Evolutionary conservation across 2,329 filamentous ascomycete species (phyloP).

Genomic region (Zasmidium cellare): DNA sequence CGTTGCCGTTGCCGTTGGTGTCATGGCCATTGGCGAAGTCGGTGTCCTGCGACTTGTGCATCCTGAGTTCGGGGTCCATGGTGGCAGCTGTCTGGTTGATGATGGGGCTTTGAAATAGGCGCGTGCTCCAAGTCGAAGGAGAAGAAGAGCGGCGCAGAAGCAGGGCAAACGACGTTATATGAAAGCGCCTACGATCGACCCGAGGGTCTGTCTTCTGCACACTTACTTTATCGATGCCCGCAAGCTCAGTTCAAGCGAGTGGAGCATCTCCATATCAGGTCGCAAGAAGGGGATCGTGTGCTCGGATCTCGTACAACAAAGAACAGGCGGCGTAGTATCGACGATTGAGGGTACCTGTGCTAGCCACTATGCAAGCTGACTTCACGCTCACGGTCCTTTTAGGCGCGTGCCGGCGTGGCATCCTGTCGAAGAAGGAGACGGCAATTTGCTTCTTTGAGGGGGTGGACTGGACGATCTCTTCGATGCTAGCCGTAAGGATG

Average conservation of each 20-base stretch:
- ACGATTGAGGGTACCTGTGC: not conserved
- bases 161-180: not conserved
- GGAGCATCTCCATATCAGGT: not conserved
- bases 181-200: not conserved
- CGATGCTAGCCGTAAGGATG: not conserved
- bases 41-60: constrained; percentile 7
- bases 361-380: not conserved
- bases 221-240: not conserved
- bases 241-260: not conserved
- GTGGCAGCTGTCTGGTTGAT: not conserved
- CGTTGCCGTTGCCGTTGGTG: constrained; percentile 10
- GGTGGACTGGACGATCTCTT: not conserved
- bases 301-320: not conserved
- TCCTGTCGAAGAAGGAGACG: not conserved
- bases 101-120: not conserved
- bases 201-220: not conserved
- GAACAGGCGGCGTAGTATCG: not conserved
- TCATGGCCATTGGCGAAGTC: constrained; percentile 14
- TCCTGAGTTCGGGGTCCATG: constrained; percentile 1
- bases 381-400: not conserved
- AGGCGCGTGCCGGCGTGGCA: not conserved
- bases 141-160: not conserved
- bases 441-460: not conserved
- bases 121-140: not conserved
- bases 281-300: not conserved